Conservation (phyloP, 2,329 filamentous ascomycete species). For the Fusarium buharicum region DNA sequence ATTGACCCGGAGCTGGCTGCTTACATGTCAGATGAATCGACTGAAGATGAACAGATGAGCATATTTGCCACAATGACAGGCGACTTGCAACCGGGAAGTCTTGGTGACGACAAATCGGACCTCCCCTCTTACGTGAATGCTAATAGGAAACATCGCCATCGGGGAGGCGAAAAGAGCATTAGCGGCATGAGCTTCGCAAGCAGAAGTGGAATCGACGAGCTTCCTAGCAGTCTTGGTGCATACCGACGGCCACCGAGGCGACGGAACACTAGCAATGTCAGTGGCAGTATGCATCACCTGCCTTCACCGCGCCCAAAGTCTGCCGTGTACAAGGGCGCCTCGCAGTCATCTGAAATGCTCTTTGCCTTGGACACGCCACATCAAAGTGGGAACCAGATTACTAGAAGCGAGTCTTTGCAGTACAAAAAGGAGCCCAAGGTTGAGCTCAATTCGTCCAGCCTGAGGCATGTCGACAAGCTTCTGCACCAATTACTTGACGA, state of each 20-base stretch:
- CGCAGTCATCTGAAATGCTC: constrained; percentile 63
- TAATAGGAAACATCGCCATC: constrained; percentile 77
- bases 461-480: constrained; percentile 87
- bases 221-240: constrained; percentile 66
- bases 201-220: constrained; percentile 73
- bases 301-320: constrained; percentile 77
- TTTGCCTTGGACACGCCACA: constrained; percentile 59
- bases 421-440: constrained; percentile 78
- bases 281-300: constrained; percentile 72
- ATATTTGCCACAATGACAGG: constrained; percentile 82
- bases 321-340: constrained; percentile 66
- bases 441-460: constrained; percentile 86
- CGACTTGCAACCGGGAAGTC: constrained; percentile 70
- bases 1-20: constrained; percentile 96
- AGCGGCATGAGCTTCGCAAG: constrained; percentile 75
- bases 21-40: constrained; percentile 96
- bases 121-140: constrained; percentile 78
- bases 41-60: constrained; percentile 89
- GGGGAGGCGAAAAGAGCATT: constrained; percentile 79
- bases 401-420: constrained; percentile 85
- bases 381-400: constrained; percentile 62
- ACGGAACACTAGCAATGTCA: constrained; percentile 86
- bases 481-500: constrained; percentile 86
- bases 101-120: constrained; percentile 78
- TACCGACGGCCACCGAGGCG: constrained; percentile 72